Percentiles rank a stretch among this genome's conserved stretches.
Conservation (phyloP, 345 rosid genomes). For the Eucalyptus sp. region DNA sequence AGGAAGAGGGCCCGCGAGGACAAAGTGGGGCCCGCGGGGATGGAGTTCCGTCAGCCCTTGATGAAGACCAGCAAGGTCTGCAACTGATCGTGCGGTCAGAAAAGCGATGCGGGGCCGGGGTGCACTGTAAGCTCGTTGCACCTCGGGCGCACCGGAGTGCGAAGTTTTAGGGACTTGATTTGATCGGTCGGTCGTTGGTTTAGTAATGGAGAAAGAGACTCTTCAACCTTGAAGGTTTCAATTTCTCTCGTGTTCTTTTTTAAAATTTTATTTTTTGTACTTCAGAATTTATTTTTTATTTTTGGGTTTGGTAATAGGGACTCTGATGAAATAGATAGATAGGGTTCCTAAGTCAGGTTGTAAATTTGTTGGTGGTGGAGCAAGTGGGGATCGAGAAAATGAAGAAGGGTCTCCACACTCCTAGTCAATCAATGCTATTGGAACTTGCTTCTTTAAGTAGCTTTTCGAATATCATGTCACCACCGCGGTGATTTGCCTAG, state of each 20-base stretch:
- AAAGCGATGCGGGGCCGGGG: not conserved
- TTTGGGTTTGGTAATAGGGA: not conserved
- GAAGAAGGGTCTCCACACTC: not conserved
- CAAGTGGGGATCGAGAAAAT: not conserved
- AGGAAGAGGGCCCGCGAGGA: conserved; percentile 59
- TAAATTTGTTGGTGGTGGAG: not conserved
- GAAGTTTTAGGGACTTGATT: not conserved
- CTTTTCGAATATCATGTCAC: not conserved
- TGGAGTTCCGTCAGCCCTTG: conserved; percentile 27
- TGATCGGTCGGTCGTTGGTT: not conserved
- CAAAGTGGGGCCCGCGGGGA: conserved; percentile 31
- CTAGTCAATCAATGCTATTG: not conserved
- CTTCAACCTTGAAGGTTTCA: not conserved
- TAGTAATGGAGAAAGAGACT: not conserved
- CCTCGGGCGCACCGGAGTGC: not conserved
- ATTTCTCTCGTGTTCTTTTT: not conserved
- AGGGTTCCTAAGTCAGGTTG: not conserved
- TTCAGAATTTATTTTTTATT: not conserved
- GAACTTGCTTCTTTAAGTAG: not conserved
- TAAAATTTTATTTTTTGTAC: not conserved
- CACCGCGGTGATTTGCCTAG: not conserved
- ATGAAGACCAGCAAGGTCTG: conserved; percentile 67
- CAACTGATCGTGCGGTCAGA: conserved; percentile 14
- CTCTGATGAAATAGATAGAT: not conserved
- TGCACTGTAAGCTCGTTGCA: not conserved